phyloP scores from a whole-genome alignment of 2,329 filamentous ascomycete species.

The Aureobasidium sp. region DNA sequence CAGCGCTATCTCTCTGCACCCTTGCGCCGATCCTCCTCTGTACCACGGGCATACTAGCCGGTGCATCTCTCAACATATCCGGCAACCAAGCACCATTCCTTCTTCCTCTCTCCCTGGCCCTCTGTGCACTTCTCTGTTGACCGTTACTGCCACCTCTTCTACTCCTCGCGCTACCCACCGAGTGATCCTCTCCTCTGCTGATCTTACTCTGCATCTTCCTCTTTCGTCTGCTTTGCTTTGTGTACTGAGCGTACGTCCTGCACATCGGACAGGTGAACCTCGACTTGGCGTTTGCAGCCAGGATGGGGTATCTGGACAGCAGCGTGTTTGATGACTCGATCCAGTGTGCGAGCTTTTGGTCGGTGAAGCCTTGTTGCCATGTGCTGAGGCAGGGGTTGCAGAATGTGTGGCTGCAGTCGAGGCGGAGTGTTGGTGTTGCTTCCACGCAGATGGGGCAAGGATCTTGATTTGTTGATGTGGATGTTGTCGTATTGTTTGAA shows the following conservation, averaged over 20 bases:
- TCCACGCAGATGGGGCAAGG: not conserved
- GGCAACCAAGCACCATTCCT: not conserved
- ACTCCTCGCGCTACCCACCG: not conserved
- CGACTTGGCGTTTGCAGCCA: not conserved
- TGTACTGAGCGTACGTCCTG: not conserved
- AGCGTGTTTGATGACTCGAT: not conserved
- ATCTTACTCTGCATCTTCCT: not conserved
- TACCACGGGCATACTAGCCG: not conserved
- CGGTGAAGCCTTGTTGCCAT: not conserved
- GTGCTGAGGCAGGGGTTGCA: not conserved
- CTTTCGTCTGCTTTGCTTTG: not conserved
- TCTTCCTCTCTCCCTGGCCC: no score
- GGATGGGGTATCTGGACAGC: not conserved
- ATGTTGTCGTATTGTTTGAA: not conserved
- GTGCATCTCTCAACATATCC: not conserved
- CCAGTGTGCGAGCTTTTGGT: not conserved
- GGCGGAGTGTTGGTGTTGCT: rapidly evolving
- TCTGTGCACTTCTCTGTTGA: not conserved
- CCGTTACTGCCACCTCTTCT: no score
- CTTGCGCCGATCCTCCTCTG: not conserved
- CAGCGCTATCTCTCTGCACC: no score
- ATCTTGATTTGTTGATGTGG: not conserved
- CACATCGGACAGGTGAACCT: not conserved
- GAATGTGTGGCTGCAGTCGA: not conserved
- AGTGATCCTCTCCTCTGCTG: not conserved